Evolutionary conservation across 192 early-diverging fungal species (phyloP), one percentile per base, ranked within the genome.

Genomic region (Glomus cerebriforme): DNA sequence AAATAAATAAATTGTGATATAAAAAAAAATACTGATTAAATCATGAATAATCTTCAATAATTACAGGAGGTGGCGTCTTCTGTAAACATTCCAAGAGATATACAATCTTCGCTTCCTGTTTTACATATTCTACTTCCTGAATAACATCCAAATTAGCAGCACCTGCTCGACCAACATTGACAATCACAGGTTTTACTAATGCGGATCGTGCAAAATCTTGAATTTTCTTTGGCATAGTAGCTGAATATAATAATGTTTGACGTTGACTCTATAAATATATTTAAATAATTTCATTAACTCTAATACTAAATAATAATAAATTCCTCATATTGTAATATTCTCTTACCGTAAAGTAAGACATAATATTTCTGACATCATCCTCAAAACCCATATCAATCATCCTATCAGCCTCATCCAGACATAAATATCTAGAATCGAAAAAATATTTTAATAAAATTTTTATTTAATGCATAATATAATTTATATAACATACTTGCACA

Each of bases 341-440:
- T 79, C 71, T 77, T 72, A 88, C 87, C 70, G 81, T 98, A 80
- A 98, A 99, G 79, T 92, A 98, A 7, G 96, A 98, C 87, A 99
- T 92, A 72, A 99, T 96, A 54, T 93, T 95, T 65, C 97, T 90
- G 43, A 97, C 93, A 81, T 98, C 97, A 37, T 99, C 97, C 71
- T 98, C 97, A 81, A 99, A 99, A 43, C 96, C 96, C 91, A 97
- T 94, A 81, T 99, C 97, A 69, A 99, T 92, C 97, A 99, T 99
- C 75, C 97, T 88, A 90, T 99, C 97, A 15, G 97, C 97, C 83
- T 99, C 97, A 84, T 99, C 97, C 91, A 98, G 91, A 79, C 96
- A 97, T 80, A 99, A 83, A 80, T 83, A 91, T 73, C 86, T 87
- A 78, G 22, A 64, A 49, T 43, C 12, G 63, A 76, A 39, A n/a